phyloP scores from a whole-genome alignment of 78 protist species.

The Dictyostelium capitatum region DNA sequence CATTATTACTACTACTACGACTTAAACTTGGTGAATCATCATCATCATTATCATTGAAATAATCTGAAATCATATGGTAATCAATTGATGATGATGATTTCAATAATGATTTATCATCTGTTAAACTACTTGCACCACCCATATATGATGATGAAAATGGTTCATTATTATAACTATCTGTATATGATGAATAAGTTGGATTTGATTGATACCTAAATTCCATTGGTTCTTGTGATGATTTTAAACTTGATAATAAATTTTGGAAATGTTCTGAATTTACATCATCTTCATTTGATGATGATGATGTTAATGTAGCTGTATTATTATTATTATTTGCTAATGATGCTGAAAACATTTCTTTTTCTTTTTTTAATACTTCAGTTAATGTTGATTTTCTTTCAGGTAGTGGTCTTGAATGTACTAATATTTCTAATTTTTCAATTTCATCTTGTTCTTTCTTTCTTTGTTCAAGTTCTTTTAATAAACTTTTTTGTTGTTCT shows the following conservation, averaged over 20 bases:
- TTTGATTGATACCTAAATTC: slow-evolving; percentile 23
- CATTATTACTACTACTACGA: background rate
- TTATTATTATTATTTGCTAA: background rate
- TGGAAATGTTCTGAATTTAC: slow-evolving; percentile 16
- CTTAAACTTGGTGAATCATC: background rate
- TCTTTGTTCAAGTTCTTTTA: background rate
- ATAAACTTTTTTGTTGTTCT: background rate
- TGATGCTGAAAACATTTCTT: background rate
- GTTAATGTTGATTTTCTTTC: slow-evolving; percentile 26
- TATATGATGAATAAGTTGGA: slow-evolving; percentile 38
- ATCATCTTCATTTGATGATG: background rate
- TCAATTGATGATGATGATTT: background rate
- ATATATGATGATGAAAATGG: slow-evolving; percentile 3
- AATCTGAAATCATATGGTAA: slow-evolving; percentile 6
- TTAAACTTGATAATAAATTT: slow-evolving; percentile 21
- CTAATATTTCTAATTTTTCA: background rate
- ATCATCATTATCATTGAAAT: background rate
- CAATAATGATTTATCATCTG: background rate
- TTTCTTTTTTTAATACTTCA: slow-evolving; percentile 1
- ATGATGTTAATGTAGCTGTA: background rate
- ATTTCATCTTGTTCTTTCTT: slow-evolving; percentile 2
- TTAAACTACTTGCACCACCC: background rate
- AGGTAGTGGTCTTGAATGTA: background rate
- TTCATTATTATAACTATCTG: slow-evolving; percentile 20
- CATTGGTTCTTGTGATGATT: slow-evolving; percentile 13